Conservation (phyloP, 768 basidiomycete genomes). For the Myochromella boudieri region DNA sequence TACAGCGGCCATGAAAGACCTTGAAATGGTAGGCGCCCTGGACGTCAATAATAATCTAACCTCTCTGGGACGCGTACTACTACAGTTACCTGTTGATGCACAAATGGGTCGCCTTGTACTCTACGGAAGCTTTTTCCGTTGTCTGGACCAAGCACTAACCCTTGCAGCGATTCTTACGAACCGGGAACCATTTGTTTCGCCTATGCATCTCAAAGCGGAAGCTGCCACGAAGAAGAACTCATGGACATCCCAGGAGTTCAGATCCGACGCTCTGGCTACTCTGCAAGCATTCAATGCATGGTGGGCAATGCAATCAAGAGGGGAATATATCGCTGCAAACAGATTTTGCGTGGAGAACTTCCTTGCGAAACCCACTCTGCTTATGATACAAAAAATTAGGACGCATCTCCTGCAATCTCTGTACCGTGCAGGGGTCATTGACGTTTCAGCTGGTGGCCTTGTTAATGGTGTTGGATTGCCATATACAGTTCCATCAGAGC, state of each 20-base stretch:
- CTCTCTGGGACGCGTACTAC: slow-evolving; percentile 82
- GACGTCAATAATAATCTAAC: slow-evolving; percentile 76
- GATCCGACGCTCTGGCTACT: slow-evolving; percentile 80
- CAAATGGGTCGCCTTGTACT: slow-evolving; percentile 88
- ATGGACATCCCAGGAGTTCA: slow-evolving; percentile 79
- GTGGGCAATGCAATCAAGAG: slow-evolving; percentile 67
- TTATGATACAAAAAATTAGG: slow-evolving; percentile 80
- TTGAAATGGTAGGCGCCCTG: slow-evolving; percentile 87
- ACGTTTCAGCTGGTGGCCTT: slow-evolving; percentile 71
- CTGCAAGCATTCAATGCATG: slow-evolving; percentile 82
- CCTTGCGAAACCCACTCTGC: slow-evolving; percentile 80
- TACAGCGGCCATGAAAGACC: slow-evolving; percentile 70
- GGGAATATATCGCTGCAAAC: slow-evolving; percentile 66
- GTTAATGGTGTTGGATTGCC: slow-evolving; percentile 33
- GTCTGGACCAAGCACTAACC: slow-evolving; percentile 83
- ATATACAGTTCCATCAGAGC: slow-evolving; percentile 55
- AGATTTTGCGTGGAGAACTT: slow-evolving; percentile 85
- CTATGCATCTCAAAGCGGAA: slow-evolving; percentile 71
- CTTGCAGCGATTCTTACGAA: slow-evolving; percentile 90
- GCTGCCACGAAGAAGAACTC: slow-evolving; percentile 71
- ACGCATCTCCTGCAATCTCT: slow-evolving; percentile 74
- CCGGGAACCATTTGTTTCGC: slow-evolving; percentile 88
- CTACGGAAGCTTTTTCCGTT: slow-evolving; percentile 91
- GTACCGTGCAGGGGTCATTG: slow-evolving; percentile 78
- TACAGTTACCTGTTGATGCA: slow-evolving; percentile 87